Conservation (phyloP, 2,329 filamentous ascomycete species). For the Cladosporium austrohemisphaericum region DNA sequence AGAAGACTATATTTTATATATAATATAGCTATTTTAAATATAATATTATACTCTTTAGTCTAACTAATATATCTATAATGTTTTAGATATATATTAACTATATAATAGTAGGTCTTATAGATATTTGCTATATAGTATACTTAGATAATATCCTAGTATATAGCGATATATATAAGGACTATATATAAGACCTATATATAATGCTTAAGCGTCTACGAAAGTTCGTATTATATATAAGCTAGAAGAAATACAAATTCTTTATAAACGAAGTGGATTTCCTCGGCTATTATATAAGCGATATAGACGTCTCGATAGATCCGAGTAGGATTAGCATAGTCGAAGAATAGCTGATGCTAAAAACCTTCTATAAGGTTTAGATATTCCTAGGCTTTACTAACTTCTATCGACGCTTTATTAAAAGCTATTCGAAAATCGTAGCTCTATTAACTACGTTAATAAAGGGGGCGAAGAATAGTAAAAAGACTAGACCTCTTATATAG, state of each 20-base stretch:
- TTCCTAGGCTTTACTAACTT: slow-evolving; percentile 3
- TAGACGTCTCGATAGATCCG: background rate
- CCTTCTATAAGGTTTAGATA: background rate
- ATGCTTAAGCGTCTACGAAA: slow-evolving; percentile 11
- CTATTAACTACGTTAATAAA: background rate
- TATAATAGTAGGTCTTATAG: slow-evolving; percentile 10
- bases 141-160: slow-evolving; percentile 32
- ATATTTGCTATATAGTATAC: slow-evolving; percentile 22
- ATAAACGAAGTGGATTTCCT: slow-evolving; percentile 19
- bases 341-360: background rate
- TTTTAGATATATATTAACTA: slow-evolving; percentile 28
- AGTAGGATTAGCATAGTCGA: background rate
- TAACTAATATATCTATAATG: slow-evolving; percentile 17
- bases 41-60: slow-evolving; percentile 23
- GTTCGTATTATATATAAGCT: slow-evolving; percentile 14
- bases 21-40: slow-evolving; percentile 25
- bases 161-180: slow-evolving; percentile 10
- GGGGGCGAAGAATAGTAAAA: background rate
- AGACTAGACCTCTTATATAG: background rate
- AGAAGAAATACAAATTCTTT: slow-evolving; percentile 19
- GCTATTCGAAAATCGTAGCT: background rate
- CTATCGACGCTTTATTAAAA: background rate
- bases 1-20: slow-evolving; percentile 22
- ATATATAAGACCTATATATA: slow-evolving; percentile 3
- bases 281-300: slow-evolving; percentile 14